Base-by-base conservation (phyloP, 2,329 filamentous ascomycete genomes). In the Metarhizium rileyi region DNA sequence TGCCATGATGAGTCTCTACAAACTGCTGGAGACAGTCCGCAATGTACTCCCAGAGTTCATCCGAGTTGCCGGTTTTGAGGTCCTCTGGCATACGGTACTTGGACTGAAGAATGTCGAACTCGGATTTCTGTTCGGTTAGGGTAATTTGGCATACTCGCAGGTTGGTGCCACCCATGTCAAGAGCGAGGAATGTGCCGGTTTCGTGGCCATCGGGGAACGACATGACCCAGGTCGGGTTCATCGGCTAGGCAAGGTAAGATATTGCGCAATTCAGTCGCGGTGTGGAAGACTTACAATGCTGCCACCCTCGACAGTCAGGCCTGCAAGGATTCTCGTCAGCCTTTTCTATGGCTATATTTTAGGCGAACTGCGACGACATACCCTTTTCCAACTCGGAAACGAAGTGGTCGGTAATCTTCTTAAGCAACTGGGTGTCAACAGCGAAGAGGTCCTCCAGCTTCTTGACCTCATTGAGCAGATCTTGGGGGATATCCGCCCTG, bases 201-300 rank as follows among this genome's bases (percentile, higher is more conserved):
- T 96, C 91, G 57, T 90, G 69, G 56, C 91, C 91, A 63, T 85
- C 86, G 22, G 91, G 91, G 67, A 89, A 89, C 44, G 80, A 80
- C 82, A 95, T 90, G 55, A 94, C 90, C 91, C 91, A 96, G 50
- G 90, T 95, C 52, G 91, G 87, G 71, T 96, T 96, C 91, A 97
- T 96, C 52, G 91, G 90, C 88, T 95, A 44, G 27, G 5, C 20
- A 9, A n/a, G 10, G 42, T 65, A 23, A 33, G 20, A 3, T 20
- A 20, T 30, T 25, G 10, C 36, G 7, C n/a, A 16, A 20, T 22
- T 3, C 28, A 27, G 12, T n/a, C 20, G 20, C 12, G 22, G 5
- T 18, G 8, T 40, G 14, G 25, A 41, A 8, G 20, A 76, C 87
- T 76, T 69, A 95, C 89, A 68, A 98, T 97, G 66, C 85, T 94